phyloP scores from a whole-genome alignment of 306 rosid species.

The Sesbania bispinosa region DNA sequence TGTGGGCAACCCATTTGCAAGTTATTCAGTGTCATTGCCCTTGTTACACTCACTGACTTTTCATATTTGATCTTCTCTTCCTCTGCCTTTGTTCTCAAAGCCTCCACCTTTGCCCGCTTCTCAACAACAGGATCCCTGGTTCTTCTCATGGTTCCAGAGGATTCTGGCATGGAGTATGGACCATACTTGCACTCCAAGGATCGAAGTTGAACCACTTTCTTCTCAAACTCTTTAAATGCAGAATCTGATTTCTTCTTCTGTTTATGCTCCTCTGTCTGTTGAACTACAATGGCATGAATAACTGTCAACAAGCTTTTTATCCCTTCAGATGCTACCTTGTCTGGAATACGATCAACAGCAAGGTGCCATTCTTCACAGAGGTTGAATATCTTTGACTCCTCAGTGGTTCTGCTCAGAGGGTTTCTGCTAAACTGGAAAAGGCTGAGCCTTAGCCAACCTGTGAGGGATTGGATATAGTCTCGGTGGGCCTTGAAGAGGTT shows the following conservation, averaged over 20 bases:
- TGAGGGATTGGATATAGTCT: slow-evolving; percentile 81
- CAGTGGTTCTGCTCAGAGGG: slow-evolving; percentile 49
- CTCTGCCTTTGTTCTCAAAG: slow-evolving; percentile 61
- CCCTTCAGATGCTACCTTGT: slow-evolving; percentile 88
- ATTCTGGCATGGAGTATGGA: slow-evolving; percentile 55
- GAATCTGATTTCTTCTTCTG: slow-evolving; percentile 76
- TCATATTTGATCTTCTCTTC: slow-evolving; percentile 86
- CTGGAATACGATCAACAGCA: slow-evolving; percentile 80
- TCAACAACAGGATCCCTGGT: slow-evolving; percentile 57
- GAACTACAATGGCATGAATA: slow-evolving; percentile 80
- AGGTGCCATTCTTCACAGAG: slow-evolving; percentile 92
- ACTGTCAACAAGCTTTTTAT: slow-evolving; percentile 84
- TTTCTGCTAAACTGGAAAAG: slow-evolving; percentile 71
- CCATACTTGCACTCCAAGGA: slow-evolving; percentile 72
- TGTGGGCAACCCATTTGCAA: slow-evolving; percentile 95
- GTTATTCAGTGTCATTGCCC: slow-evolving; percentile 90
- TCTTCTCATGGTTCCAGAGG: slow-evolving; percentile 26
- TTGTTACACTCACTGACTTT: slow-evolving; percentile 64
- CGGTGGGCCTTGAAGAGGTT: slow-evolving; percentile 73
- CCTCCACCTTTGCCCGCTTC: slow-evolving; percentile 73
- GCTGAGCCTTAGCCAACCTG: slow-evolving; percentile 90
- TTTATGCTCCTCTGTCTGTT: slow-evolving; percentile 79
- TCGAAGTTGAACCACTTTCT: slow-evolving; percentile 68
- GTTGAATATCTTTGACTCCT: slow-evolving; percentile 71
- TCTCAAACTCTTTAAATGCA: slow-evolving; percentile 74